A percentile compares a stretch with the other conserved stretches of the same genome.
These are phyloP conservation scores for Clonostachys sp. DNA, from an alignment of 2,329 filamentous ascomycete genomes.

Conservation along the genomic window DNA sequence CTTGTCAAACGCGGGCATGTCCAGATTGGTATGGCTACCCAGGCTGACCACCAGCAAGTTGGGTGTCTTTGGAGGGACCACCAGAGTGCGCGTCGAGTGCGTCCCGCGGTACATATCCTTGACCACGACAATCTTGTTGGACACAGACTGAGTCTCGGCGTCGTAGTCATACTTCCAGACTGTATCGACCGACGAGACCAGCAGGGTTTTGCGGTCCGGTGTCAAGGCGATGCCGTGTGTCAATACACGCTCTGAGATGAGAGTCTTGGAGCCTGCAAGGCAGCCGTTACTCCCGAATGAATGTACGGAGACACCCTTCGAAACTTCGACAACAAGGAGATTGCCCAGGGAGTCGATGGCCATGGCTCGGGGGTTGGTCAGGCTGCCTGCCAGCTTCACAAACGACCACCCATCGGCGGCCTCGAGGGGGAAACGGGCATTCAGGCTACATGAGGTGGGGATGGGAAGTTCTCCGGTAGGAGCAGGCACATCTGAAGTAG, in stretches of 20 bases:
- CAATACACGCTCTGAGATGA: slow-evolving; percentile 25
- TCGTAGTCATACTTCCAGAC: slow-evolving; percentile 57
- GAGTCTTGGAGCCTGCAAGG: slow-evolving; percentile 26
- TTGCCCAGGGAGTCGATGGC: slow-evolving; percentile 27
- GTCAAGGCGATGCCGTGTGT: slow-evolving; percentile 34
- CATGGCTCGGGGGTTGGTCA: slow-evolving; percentile 26
- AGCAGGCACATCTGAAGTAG: background rate
- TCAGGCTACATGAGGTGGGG: slow-evolving; percentile 1
- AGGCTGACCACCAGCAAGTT: slow-evolving; percentile 30
- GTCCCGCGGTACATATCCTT: slow-evolving; percentile 30
- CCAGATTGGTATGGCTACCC: slow-evolving; percentile 31
- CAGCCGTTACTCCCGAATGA: slow-evolving; percentile 32
- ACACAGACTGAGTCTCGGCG: slow-evolving; percentile 36
- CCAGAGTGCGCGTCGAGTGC: slow-evolving; percentile 29
- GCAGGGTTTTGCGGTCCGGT: slow-evolving; percentile 29
- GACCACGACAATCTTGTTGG: slow-evolving; percentile 32
- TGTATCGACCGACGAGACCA: slow-evolving; percentile 29
- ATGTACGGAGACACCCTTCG: slow-evolving; percentile 29
- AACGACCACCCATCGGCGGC: slow-evolving; percentile 27
- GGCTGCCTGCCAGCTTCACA: slow-evolving; percentile 30
- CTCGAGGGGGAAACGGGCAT: slow-evolving; percentile 17
- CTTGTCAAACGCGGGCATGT: slow-evolving; percentile 23
- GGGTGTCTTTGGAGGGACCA: slow-evolving; percentile 25
- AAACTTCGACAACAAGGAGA: slow-evolving; percentile 28
- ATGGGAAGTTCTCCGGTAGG: slow-evolving; percentile 1